Base-by-base conservation (phyloP, 768 basidiomycete genomes). In the Neoboletus subvelutipes region DNA sequence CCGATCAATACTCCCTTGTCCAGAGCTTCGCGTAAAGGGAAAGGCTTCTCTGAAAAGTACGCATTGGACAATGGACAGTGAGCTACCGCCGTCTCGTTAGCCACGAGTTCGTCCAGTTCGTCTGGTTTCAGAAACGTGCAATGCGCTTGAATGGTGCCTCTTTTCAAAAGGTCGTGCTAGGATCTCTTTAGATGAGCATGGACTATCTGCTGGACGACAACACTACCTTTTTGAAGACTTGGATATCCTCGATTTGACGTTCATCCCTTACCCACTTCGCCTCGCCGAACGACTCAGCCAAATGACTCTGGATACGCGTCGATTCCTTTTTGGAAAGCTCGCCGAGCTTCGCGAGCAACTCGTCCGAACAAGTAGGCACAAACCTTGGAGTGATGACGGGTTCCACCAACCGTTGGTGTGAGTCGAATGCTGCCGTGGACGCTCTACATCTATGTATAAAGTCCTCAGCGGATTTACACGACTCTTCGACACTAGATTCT, bases 331-430 rank as follows among this genome's bases (percentile, higher is more conserved):
- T 57, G 0, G 86, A 78, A 1, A 94, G 71, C 9, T 76, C 67
- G 4, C 83, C 86, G 0, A 96, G 76, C 10, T 83, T 86, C 10
- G 60, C 58, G 0, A 95, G 78, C 31, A 94, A 76, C 43, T 80
- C 83, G 49, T 89, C 77, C 2, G 90, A 88, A 68, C 92, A 95
- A 0, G 92, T 92, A 1, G 94, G 94, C 3, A 95, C 86, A 61
- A 95, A 96, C 18, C 94, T 83, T 0, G 94, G 94, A 0, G 94
- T 94, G 53, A 96, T 71, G 11, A 95, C 90, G 1, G 94, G 94
- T 55, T 88, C 81, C 5, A 94, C 80, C 10, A 91, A 77, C 11
- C 79, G 77, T 43, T 68, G 64, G 61, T 84, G 78, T 3, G 66
- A 47, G 0, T 79, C 79, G 1, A 84, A 67, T 22, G 72, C 54